phyloP scores from a whole-genome alignment of 345 rosid species.

The Salix brachista region DNA sequence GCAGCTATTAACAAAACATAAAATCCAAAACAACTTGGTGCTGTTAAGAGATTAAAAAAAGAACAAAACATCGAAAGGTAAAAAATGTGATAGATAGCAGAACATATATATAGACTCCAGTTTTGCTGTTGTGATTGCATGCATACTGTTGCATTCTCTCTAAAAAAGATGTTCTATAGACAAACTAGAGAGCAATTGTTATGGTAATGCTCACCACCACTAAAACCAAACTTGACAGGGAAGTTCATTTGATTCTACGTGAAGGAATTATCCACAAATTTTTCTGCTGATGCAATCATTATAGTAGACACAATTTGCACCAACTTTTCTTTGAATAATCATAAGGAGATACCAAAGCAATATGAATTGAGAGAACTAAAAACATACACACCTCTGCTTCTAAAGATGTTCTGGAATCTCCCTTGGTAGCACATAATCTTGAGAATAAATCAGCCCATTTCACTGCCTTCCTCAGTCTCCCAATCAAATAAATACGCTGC shows the following conservation, averaged over 20 bases:
- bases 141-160: not conserved
- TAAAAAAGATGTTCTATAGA: not conserved
- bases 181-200: not conserved
- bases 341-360: not conserved
- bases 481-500: slow-evolving; percentile 82
- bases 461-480: slow-evolving; percentile 91
- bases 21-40: not conserved
- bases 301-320: not conserved
- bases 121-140: not conserved
- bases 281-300: not conserved
- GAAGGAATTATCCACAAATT: not conserved
- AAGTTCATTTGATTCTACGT: not conserved
- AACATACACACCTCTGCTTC: slow-evolving; percentile 79
- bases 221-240: not conserved
- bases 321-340: not conserved
- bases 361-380: slow-evolving; percentile 7
- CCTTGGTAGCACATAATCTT: slow-evolving; percentile 64
- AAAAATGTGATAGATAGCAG: not conserved
- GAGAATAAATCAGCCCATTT: slow-evolving; percentile 90
- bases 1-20: not conserved
- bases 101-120: not conserved
- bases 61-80: not conserved
- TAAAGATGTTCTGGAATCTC: slow-evolving; percentile 84
- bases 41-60: not conserved
- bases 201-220: not conserved